Evolutionary conservation across 768 basidiomycete genomes (phyloP).

Genomic region (Naganishia kalamii): DNA sequence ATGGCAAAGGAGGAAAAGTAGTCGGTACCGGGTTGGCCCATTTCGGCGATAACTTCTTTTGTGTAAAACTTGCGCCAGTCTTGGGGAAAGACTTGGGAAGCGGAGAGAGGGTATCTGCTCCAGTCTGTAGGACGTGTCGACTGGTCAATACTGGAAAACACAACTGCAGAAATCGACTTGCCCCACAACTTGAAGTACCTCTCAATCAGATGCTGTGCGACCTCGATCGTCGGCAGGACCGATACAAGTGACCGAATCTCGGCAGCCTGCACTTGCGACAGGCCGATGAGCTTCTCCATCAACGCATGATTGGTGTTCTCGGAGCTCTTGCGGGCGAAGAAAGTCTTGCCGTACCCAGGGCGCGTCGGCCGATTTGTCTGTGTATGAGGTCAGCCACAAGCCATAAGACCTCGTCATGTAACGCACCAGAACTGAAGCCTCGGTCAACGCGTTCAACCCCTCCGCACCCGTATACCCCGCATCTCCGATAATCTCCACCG

Average conservation of each 20-base stretch:
- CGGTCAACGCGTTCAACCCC: conserved; percentile 17
- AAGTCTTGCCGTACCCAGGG: conserved; percentile 3
- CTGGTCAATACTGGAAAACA: too few species aligned
- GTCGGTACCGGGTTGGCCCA: conserved; percentile 14
- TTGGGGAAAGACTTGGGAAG: conserved; percentile 5
- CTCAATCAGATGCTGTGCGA: conserved; percentile 13
- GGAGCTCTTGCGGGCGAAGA: conserved; percentile 2
- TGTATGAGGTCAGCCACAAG: background rate
- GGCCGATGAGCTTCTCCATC: conserved; percentile 17
- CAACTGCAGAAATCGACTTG: background rate
- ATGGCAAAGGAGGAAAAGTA: conserved; percentile 17
- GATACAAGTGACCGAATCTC: conserved; percentile 17
- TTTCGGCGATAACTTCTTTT: conserved; percentile 8
- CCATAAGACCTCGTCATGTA: background rate
- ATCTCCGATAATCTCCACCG: conserved; percentile 19
- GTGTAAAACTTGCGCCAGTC: conserved; percentile 19
- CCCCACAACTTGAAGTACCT: conserved; percentile 19
- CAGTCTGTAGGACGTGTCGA: background rate
- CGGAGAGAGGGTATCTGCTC: conserved; percentile 7
- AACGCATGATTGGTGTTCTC: conserved; percentile 9
- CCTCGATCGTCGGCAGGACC: conserved; percentile 9
- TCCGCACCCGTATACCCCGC: conserved; percentile 19
- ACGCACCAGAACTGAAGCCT: conserved; percentile 5
- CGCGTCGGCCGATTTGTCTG: background rate
- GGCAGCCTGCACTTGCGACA: conserved; percentile 14